Conservation (phyloP, 306 rosid genomes). For the Inga oerstediana region DNA sequence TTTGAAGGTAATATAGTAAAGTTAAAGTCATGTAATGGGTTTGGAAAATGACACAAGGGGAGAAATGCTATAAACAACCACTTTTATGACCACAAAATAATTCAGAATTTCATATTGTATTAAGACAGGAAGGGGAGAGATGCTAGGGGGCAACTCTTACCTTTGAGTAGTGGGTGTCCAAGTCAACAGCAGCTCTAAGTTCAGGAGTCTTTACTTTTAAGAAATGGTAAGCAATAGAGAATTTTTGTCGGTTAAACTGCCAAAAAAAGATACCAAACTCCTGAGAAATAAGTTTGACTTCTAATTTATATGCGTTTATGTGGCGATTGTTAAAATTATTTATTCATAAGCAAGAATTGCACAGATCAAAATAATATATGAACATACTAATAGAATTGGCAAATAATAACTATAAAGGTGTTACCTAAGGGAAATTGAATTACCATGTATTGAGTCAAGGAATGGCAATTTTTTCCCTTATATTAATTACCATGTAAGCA, state of each 20-base stretch:
- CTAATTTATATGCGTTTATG: background rate
- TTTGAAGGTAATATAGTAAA: background rate
- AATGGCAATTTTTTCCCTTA: too few species aligned
- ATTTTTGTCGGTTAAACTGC: constrained; percentile 69
- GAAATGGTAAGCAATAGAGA: constrained; percentile 84
- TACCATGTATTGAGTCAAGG: too few species aligned
- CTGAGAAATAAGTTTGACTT: background rate
- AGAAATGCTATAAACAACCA: background rate
- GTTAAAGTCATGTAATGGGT: background rate
- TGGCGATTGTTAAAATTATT: too few species aligned
- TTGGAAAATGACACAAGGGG: background rate
- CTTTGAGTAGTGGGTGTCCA: constrained; percentile 94
- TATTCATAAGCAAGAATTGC: too few species aligned
- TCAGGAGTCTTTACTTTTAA: constrained; percentile 90
- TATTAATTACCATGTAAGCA: too few species aligned
- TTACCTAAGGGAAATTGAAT: too few species aligned
- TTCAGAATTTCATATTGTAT: too few species aligned
- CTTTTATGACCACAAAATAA: background rate
- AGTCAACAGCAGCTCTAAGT: constrained; percentile 93
- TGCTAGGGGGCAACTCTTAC: constrained; percentile 39
- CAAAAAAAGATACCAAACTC: constrained; percentile 20
- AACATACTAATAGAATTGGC: too few species aligned
- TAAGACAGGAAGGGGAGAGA: background rate
- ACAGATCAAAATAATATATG: too few species aligned
- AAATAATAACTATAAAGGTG: too few species aligned